These are phyloP conservation scores for Syzygium jambos DNA, from an alignment of 345 rosid species.

Conservation along the genomic window DNA sequence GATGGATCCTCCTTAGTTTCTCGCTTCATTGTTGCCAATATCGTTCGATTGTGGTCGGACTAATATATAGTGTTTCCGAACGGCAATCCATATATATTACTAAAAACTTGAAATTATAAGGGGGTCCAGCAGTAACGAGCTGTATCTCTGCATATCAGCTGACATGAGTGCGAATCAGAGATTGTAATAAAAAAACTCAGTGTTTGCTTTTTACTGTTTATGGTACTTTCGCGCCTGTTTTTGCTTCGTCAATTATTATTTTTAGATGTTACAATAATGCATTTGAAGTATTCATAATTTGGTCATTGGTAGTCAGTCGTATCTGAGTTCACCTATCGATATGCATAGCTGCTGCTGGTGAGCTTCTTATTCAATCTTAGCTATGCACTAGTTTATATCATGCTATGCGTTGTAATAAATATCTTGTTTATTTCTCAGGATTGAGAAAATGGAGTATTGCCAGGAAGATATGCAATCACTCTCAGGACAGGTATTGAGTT, in stretches of 20 bases:
- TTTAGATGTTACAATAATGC: background rate
- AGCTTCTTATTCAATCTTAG: background rate
- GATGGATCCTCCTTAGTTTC: background rate
- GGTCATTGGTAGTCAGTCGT: background rate
- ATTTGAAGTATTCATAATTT: background rate
- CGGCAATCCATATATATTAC: background rate
- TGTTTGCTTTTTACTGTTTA: background rate
- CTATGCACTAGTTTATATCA: background rate
- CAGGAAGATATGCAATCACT: background rate
- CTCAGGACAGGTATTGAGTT: background rate
- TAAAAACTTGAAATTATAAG: background rate
- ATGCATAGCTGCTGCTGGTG: background rate
- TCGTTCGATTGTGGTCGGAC: background rate
- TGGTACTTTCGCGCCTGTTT: background rate
- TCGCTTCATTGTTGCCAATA: background rate
- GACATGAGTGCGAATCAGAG: fast-evolving
- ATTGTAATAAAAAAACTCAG: background rate
- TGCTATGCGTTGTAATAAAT: too few relatives aligned
- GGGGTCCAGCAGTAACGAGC: background rate
- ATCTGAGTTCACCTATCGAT: background rate
- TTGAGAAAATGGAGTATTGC: background rate
- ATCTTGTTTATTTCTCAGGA: background rate
- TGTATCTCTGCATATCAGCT: background rate
- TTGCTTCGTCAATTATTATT: background rate
- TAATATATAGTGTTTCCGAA: background rate